Conservation (phyloP, 73 alveolate species). For the Paramecium bursaria region DNA sequence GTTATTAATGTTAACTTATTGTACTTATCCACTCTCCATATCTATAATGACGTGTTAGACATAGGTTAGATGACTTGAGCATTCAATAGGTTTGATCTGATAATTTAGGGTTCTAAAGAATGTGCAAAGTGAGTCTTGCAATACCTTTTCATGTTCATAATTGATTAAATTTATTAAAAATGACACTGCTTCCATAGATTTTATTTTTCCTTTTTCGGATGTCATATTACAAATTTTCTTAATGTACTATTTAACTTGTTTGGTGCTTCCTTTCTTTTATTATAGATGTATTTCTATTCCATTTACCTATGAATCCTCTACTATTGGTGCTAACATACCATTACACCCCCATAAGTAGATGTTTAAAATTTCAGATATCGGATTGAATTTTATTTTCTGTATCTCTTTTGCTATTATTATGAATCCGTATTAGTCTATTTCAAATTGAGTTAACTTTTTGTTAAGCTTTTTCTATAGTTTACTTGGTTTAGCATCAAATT, state of each 20-base stretch:
- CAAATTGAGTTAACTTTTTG: slow-evolving; percentile 2
- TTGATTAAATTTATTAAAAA: not conserved
- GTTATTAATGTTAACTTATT: not conserved
- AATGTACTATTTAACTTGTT: slow-evolving; percentile 2
- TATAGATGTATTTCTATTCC: not conserved
- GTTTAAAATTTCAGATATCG: slow-evolving; percentile 26
- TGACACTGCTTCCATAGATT: slow-evolving; percentile 42
- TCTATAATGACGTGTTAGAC: slow-evolving; percentile 18
- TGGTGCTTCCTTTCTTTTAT: not conserved
- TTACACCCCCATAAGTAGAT: not conserved
- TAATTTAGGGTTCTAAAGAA: not conserved
- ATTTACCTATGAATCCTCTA: not conserved
- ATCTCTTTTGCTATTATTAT: not conserved
- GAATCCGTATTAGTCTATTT: too few relatives aligned
- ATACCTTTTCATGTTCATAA: slow-evolving; percentile 14
- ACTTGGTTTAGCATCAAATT: not conserved
- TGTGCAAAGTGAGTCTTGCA: slow-evolving; percentile 14
- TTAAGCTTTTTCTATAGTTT: slow-evolving; percentile 2
- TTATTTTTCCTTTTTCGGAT: slow-evolving; percentile 12
- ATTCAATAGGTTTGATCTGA: slow-evolving; percentile 4
- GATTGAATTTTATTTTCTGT: slow-evolving; percentile 27
- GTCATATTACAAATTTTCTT: slow-evolving; percentile 30
- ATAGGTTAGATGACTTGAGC: not conserved
- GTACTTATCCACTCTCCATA: not conserved
- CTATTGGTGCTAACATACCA: slow-evolving; percentile 23